These are phyloP conservation scores for Ogataea naganishii DNA, from an alignment of 805 yeast species.

Conservation along the genomic window DNA sequence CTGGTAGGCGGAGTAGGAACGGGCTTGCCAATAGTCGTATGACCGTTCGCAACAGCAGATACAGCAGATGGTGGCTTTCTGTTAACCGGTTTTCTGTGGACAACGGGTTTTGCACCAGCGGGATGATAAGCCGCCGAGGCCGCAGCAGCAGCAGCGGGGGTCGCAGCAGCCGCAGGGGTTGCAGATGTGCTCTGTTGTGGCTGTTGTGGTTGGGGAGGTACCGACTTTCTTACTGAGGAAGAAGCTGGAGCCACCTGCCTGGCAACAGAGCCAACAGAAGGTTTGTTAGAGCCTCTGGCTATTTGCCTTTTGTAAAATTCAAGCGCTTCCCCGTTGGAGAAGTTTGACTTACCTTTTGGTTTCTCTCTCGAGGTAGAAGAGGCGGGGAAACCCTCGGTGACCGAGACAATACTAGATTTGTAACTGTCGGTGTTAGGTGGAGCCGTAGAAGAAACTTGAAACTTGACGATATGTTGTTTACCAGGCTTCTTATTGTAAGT, in stretches of 20 bases:
- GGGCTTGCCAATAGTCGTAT: slow-evolving; percentile 13
- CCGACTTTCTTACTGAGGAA: slow-evolving; percentile 17
- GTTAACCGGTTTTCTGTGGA: slow-evolving; percentile 1
- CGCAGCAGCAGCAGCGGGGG: slow-evolving; percentile 18
- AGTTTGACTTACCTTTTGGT: slow-evolving; percentile 48
- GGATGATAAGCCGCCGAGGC: slow-evolving; percentile 11
- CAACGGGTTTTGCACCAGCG: background rate
- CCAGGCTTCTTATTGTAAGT: slow-evolving; percentile 90
- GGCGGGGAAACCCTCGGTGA: slow-evolving; percentile 71
- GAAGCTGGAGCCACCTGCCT: slow-evolving; percentile 4
- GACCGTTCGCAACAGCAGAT: slow-evolving; percentile 12
- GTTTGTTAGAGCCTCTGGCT: slow-evolving; percentile 5
- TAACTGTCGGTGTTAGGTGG: slow-evolving; percentile 66
- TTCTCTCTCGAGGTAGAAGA: slow-evolving; percentile 60
- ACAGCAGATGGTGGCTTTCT: slow-evolving; percentile 12
- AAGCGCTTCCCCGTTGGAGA: slow-evolving; percentile 16
- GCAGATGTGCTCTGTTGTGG: slow-evolving; percentile 8
- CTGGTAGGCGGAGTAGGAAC: slow-evolving; percentile 6
- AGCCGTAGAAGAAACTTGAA: slow-evolving; percentile 55
- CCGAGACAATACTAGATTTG: slow-evolving; percentile 83
- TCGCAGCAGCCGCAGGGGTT: slow-evolving; percentile 6
- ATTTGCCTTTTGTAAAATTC: slow-evolving; percentile 16
- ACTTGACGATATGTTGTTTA: slow-evolving; percentile 62
- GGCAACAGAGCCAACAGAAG: background rate
- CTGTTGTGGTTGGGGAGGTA: slow-evolving; percentile 12